These are phyloP conservation scores for Metschnikowia similis DNA, from an alignment of 805 yeast species.

Conservation along the genomic window DNA sequence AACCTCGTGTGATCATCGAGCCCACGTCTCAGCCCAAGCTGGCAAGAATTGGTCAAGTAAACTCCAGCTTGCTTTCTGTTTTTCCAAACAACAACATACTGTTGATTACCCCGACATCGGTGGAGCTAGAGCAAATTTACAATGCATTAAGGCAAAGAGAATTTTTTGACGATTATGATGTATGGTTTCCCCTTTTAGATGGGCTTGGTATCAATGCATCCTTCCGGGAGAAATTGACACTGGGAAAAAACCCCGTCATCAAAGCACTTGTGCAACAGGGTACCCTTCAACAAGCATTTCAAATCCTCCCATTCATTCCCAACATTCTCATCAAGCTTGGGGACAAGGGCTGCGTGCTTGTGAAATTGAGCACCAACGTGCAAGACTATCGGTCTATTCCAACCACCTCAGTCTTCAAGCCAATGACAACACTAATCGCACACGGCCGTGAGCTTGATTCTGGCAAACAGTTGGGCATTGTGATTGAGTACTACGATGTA, in stretches of 20 bases:
- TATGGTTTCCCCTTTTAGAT: slow-evolving; percentile 77
- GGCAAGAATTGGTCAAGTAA: slow-evolving; percentile 36
- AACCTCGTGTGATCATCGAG: slow-evolving; percentile 50
- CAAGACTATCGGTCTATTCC: slow-evolving; percentile 31
- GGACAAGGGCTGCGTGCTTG: slow-evolving; percentile 49
- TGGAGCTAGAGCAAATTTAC: slow-evolving; percentile 57
- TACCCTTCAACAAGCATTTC: slow-evolving; percentile 61
- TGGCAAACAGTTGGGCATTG: slow-evolving; percentile 43
- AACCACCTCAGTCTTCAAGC: slow-evolving; percentile 27
- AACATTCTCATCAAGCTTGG: slow-evolving; percentile 67
- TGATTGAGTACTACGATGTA: slow-evolving; percentile 59
- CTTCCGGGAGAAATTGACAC: slow-evolving; percentile 45
- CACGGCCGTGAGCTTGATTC: slow-evolving; percentile 16
- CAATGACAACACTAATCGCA: slow-evolving; percentile 21
- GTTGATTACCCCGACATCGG: slow-evolving; percentile 64
- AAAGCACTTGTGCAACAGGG: slow-evolving; percentile 38
- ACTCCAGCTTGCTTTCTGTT: slow-evolving; percentile 27
- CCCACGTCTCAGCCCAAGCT: slow-evolving; percentile 77
- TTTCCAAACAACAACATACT: slow-evolving; percentile 47
- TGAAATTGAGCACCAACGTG: slow-evolving; percentile 32
- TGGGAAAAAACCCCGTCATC: slow-evolving; percentile 14
- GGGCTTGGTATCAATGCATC: slow-evolving; percentile 45
- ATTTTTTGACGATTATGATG: slow-evolving; percentile 47
- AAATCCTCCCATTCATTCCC: slow-evolving; percentile 71
- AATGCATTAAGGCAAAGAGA: slow-evolving; percentile 40